Evolutionary conservation across 2,329 filamentous ascomycete species (phyloP).

Genomic region (Tolypocladium inflatum): DNA sequence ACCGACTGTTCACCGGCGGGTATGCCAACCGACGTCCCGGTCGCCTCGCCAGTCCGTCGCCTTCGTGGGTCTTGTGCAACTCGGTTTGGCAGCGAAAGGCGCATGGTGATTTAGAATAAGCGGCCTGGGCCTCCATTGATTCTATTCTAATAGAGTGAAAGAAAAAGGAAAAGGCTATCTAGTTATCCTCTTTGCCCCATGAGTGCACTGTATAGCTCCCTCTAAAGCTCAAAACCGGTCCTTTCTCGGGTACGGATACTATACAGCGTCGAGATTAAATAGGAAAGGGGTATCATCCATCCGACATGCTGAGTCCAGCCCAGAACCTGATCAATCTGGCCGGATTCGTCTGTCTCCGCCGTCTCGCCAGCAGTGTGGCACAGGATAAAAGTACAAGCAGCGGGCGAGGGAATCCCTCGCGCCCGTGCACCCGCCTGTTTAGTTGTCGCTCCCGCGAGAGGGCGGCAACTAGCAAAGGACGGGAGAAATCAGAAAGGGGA

Average conservation of each 20-base stretch:
- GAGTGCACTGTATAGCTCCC: not conserved
- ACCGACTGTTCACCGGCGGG: not conserved
- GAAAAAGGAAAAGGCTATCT: not conserved
- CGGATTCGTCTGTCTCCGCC: slow-evolving; percentile 10
- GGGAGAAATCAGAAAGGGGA: slow-evolving; percentile 3
- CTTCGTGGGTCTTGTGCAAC: not conserved
- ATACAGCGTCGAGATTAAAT: slow-evolving; percentile 15
- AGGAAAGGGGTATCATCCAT: slow-evolving; percentile 21
- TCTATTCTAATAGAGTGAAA: slow-evolving; percentile 4
- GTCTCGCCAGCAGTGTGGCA: slow-evolving; percentile 13
- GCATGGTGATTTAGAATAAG: not conserved
- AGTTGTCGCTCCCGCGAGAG: not conserved
- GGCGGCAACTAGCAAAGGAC: not conserved
- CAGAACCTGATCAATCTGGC: slow-evolving; percentile 12
- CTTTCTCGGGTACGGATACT: slow-evolving; percentile 8
- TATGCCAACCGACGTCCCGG: not conserved
- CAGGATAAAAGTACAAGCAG: slow-evolving; percentile 13
- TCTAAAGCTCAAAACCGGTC: not conserved
- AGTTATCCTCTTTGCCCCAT: slow-evolving; percentile 1
- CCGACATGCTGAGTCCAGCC: slow-evolving; percentile 20
- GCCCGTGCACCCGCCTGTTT: not conserved
- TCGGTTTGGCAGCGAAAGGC: not conserved
- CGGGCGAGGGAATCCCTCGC: not conserved
- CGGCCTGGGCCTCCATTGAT: slow-evolving; percentile 4
- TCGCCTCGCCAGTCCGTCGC: not conserved